Evolutionary conservation across 176 grass and related monocot species (phyloP), one percentile per base, ranked within the genome.

Genomic region (Juncus inflexus): DNA sequence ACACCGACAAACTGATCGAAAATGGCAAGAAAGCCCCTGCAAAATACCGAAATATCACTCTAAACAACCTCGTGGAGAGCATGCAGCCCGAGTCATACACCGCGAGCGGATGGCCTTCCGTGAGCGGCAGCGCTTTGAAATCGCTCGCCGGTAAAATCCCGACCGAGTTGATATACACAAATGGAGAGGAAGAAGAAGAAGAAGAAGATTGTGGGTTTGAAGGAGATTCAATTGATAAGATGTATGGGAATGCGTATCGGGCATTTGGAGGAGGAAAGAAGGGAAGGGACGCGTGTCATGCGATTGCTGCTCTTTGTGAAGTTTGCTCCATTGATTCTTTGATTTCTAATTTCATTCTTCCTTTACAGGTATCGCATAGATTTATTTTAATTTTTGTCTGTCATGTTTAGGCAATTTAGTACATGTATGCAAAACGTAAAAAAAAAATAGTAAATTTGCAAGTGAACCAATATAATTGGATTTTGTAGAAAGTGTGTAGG

Each of bases 271-370:
- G 76, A 72, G 87, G 91, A 54, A 90, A 86, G 62, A 63, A 85
- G 16, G 87, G 91, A 62, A 81, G 70, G 68, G 91, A 86, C 67
- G 87, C 91, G 65, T 96, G 91, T 58, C 73, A 81, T 78, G 84
- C 91, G 60, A 96, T 96, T 69, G 87, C 87, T 45, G 81, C 79
- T 61, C 83, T 96, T 70, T 90, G 87, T 86, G 81, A 90, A 78
- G 67, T 77, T 49, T 86, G 76, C 55, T 90, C 87, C 65, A 96
- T 96, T 36, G 91, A 90, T 77, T 87, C 79, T 1, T 85, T 96
- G 79, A 86, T 96, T 90, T 90, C 84, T 70, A 86, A 69, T 65
- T 96, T 90, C 62, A 84, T 96, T 82, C 54, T 83, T 83, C 91
- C 84, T 0, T 81, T 96, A 77, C 91, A 96, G 91, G 91, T 90